Conservation (phyloP, 257 asterid species). For the Plectranthus barbatus region DNA sequence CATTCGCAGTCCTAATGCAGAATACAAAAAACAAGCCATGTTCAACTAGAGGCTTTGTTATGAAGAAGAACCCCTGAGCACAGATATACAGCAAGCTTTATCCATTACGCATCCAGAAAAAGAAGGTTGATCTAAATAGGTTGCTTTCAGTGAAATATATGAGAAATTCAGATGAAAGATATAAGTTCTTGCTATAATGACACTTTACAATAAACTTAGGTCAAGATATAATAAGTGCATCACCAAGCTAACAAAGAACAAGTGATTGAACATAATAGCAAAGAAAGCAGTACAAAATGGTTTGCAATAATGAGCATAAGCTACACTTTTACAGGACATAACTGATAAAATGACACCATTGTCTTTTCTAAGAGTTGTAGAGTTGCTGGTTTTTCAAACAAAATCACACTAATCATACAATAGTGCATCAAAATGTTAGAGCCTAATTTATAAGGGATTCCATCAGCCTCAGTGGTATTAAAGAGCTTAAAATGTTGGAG, state of each 20-base stretch:
- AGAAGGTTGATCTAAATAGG: not conserved
- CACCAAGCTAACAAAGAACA: no score
- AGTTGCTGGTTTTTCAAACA: not conserved
- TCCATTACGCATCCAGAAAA: not conserved
- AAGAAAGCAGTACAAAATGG: not conserved
- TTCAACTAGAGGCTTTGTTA: not conserved
- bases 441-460: not conserved
- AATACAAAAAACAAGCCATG: conserved; percentile 3
- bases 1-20: conserved; percentile 64
- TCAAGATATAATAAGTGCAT: no score
- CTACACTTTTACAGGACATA: not conserved
- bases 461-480: not conserved
- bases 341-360: not conserved
- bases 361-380: not conserved
- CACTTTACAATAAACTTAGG: not conserved
- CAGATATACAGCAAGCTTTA: not conserved
- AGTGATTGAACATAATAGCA: no score
- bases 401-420: not conserved
- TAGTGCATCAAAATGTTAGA: not conserved
- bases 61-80: not conserved
- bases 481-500: not conserved
- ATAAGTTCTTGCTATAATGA: no score
- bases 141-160: no score
- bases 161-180: no score
- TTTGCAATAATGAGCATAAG: not conserved